A percentile compares a stretch with the other conserved stretches of the same genome.
These are phyloP conservation scores for Claviceps sp. DNA, from an alignment of 2,329 filamentous ascomycete species.

Conservation along the genomic window DNA sequence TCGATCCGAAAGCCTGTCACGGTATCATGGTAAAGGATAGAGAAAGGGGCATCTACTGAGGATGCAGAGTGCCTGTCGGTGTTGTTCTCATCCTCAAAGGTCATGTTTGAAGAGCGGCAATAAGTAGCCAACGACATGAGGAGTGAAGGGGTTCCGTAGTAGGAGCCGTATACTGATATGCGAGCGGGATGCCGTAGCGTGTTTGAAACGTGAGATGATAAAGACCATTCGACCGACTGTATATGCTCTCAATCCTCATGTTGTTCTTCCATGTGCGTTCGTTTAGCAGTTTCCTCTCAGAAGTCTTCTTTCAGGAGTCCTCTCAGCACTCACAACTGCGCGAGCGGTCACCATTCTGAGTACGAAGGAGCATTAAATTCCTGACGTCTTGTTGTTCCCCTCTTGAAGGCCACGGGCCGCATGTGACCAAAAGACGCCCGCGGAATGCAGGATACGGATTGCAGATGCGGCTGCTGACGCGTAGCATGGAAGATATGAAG, in stretches of 20 bases:
- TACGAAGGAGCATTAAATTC: too few species aligned
- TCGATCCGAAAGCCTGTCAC: conserved; percentile 30
- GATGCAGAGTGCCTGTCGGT: conserved; percentile 60
- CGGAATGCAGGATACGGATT: conserved; percentile 22
- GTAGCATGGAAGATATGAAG: conserved; percentile 15
- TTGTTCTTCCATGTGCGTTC: too few species aligned
- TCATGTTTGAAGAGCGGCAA: conserved; percentile 14
- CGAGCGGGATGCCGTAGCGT: neutral
- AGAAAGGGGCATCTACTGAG: conserved; percentile 44
- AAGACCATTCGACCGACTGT: conserved; percentile 2
- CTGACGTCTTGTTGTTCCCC: too few species aligned
- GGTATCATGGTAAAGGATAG: conserved; percentile 42
- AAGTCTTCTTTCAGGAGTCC: too few species aligned
- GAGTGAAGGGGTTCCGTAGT: neutral
- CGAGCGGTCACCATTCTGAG: conserved; percentile 7
- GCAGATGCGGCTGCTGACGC: conserved; percentile 21
- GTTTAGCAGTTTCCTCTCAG: too few species aligned
- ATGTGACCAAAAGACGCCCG: too few species aligned
- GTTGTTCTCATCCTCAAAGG: conserved; percentile 52
- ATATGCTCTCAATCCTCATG: conserved; percentile 1
- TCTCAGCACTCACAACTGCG: conserved; percentile 10
- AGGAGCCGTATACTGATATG: neutral
- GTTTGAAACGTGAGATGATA: conserved; percentile 8
- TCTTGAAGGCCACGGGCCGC: too few species aligned
- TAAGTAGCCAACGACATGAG: neutral